Evolutionary conservation across 768 basidiomycete species (phyloP).

Genomic region (Psilocybe subaeruginosa): DNA sequence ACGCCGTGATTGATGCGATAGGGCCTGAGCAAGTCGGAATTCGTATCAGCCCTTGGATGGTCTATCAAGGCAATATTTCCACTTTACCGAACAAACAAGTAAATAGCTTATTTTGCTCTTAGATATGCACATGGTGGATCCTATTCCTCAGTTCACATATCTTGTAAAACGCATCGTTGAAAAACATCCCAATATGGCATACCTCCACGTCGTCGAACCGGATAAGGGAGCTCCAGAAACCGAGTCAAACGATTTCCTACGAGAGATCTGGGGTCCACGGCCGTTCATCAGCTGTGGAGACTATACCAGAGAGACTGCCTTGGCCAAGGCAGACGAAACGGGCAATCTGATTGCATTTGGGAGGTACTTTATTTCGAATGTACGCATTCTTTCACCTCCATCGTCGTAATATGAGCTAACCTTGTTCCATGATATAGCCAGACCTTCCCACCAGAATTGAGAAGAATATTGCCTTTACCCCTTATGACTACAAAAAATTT

Average conservation of each 20-base stretch:
- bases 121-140: conserved; percentile 59
- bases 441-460: conserved; percentile 42
- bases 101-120: background rate
- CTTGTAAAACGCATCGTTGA: conserved; percentile 44
- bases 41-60: conserved; percentile 60
- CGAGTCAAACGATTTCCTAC: conserved; percentile 48
- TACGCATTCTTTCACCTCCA: conserved; percentile 19
- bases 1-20: conserved; percentile 33
- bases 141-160: conserved; percentile 56
- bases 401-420: too few relatives aligned
- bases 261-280: conserved; percentile 47
- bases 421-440: conserved; percentile 31
- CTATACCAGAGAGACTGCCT: conserved; percentile 41
- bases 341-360: conserved; percentile 36
- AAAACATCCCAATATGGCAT: conserved; percentile 49
- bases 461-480: conserved; percentile 34
- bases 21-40: conserved; percentile 27
- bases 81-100: too few relatives aligned
- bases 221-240: conserved; percentile 7
- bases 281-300: conserved; percentile 46
- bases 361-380: conserved; percentile 34
- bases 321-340: conserved; percentile 38
- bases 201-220: conserved; percentile 55
- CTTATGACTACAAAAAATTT: conserved; percentile 40
- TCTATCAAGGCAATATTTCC: conserved; percentile 32